Evolutionary conservation across 2,329 filamentous ascomycete species (phyloP).

Genomic region (Talaromyces funiculosus): DNA sequence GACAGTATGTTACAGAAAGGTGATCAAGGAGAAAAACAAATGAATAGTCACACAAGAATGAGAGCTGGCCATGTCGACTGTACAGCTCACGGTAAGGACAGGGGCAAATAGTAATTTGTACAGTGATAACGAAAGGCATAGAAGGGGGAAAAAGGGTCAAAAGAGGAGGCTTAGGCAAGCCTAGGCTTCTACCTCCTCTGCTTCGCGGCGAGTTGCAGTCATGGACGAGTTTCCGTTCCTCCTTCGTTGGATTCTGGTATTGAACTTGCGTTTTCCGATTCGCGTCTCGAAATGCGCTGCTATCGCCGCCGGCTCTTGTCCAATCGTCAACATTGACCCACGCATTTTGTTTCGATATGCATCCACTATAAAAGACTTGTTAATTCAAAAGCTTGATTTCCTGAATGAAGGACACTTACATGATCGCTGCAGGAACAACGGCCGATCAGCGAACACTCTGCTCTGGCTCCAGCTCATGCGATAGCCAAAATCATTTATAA

Average conservation of each 20-base stretch:
- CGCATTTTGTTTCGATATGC: conserved; percentile 90
- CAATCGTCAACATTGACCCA: conserved; percentile 69
- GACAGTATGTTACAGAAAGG: conserved; percentile 12
- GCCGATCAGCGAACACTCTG: conserved; percentile 78
- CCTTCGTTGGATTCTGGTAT: conserved; percentile 40
- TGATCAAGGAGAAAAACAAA: neutral
- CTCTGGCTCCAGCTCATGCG: conserved; percentile 97
- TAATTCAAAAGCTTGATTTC: neutral
- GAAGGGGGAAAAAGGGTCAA: neutral
- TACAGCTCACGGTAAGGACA: conserved; percentile 6
- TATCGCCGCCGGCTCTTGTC: conserved; percentile 66
- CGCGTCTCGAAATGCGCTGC: conserved; percentile 86
- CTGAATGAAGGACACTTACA: conserved; percentile 54
- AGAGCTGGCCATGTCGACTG: neutral
- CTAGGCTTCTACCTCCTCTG: conserved; percentile 34
- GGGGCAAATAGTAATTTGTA: neutral
- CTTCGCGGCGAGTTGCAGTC: conserved; percentile 28
- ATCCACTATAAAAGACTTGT: conserved; percentile 58
- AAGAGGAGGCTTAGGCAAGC: conserved; percentile 9
- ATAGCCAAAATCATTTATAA: conserved; percentile 86
- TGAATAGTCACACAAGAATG: conserved; percentile 2
- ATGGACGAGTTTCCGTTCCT: neutral
- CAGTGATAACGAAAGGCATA: neutral
- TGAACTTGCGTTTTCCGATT: conserved; percentile 73
- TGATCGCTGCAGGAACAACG: conserved; percentile 83